Conservation (phyloP, 106 monocot genomes). For the Dendrobium nobile region DNA sequence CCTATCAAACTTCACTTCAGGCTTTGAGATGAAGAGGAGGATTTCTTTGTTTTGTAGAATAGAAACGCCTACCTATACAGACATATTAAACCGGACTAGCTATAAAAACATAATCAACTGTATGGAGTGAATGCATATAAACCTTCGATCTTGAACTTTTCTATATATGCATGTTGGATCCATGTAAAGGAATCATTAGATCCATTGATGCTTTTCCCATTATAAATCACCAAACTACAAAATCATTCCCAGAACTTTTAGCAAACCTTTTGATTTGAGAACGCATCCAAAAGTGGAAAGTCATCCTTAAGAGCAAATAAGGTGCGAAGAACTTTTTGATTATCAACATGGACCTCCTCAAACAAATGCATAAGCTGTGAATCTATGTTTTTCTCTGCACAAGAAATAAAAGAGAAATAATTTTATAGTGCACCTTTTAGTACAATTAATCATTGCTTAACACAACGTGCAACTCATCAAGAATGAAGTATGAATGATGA, state of each 20-base stretch:
- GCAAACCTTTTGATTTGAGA: constrained; percentile 23
- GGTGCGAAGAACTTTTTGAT: constrained; percentile 25
- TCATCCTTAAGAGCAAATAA: constrained; percentile 29
- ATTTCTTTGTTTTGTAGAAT: constrained; percentile 23
- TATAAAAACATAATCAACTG: too few species aligned
- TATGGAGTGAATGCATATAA: too few species aligned
- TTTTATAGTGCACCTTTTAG: too few species aligned
- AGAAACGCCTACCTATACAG: constrained; percentile 21
- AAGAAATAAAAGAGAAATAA: not conserved
- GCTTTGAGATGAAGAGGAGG: constrained; percentile 21
- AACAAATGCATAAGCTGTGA: constrained; percentile 12
- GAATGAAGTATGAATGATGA: too few species aligned
- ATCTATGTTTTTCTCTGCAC: constrained; percentile 19
- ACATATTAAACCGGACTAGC: too few species aligned
- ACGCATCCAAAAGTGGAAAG: constrained; percentile 14
- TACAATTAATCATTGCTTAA: too few species aligned
- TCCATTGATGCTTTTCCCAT: too few species aligned
- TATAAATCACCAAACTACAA: too few species aligned
- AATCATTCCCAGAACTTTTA: not conserved
- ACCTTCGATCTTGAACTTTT: too few species aligned
- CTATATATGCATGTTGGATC: too few species aligned
- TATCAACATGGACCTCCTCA: constrained; percentile 27
- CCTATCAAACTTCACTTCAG: constrained; percentile 10
- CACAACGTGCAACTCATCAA: too few species aligned
- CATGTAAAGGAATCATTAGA: too few species aligned